Percentiles rank a stretch among this genome's conserved stretches.
phyloP scores from a whole-genome alignment of 805 yeast genomes.

The Wickerhamomyces bovis region DNA sequence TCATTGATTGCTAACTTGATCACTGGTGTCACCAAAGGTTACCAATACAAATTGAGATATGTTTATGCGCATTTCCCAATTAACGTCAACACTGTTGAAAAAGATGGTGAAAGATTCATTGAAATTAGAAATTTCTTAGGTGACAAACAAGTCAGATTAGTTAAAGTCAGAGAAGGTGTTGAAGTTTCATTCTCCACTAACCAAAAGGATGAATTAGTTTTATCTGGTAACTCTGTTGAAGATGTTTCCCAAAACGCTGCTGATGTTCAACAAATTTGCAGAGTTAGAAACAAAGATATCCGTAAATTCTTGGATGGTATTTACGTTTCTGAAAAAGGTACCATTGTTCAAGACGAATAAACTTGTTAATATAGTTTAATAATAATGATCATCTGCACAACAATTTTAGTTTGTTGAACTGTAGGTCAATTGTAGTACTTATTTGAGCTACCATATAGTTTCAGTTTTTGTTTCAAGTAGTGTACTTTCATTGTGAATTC shows the following conservation, averaged over 20 bases:
- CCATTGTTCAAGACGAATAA: constrained; percentile 61
- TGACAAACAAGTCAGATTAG: constrained; percentile 93
- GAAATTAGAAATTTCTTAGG: constrained; percentile 99
- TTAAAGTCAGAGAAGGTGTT: constrained; percentile 87
- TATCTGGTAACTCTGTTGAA: constrained; percentile 94
- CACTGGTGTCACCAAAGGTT: constrained; percentile 99
- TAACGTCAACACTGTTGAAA: constrained; percentile 86
- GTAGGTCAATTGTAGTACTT: not conserved
- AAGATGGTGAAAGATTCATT: constrained; percentile 66
- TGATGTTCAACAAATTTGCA: constrained; percentile 95
- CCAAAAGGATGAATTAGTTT: constrained; percentile 91
- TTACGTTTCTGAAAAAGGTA: constrained; percentile 95
- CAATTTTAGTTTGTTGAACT: constrained; percentile 9
- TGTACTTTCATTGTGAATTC: not conserved
- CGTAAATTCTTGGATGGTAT: constrained; percentile 99
- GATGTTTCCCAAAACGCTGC: constrained; percentile 98
- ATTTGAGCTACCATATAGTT: not conserved
- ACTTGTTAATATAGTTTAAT: constrained; percentile 6
- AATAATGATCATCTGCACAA: constrained; percentile 3
- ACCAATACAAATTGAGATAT: constrained; percentile 99
- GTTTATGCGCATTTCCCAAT: constrained; percentile 99
- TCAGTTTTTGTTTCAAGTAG: not conserved
- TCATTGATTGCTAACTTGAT: constrained; percentile 89
- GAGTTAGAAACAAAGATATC: constrained; percentile 99
- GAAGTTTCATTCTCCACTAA: constrained; percentile 69